Base-by-base conservation (phyloP, 805 yeast species). In the Nakazawaea ernobii region DNA sequence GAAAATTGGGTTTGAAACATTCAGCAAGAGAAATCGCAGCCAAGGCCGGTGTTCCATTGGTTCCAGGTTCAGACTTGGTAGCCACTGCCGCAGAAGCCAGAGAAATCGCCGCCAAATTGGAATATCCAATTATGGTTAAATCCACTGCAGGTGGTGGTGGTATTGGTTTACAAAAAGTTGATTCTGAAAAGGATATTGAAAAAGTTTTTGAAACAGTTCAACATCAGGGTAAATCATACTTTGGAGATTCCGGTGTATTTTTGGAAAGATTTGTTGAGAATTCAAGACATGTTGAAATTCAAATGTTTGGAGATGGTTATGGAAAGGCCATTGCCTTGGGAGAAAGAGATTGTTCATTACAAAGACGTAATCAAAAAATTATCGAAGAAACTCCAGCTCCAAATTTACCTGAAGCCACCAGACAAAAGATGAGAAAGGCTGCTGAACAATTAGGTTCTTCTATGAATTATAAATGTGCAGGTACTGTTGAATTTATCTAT, bases 61-160 rank as follows among this genome's bases (percentile, higher is more conserved):
- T 91, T 49, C 98, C 99, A n/a, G 99, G 99, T 43, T 86, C 97
- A 13, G 95, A 89, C 8, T 73, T 94, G 55, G 82, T 92, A 33
- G 69, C 77, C 1, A 69, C 79, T 52, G 74, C 91, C 10, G 75
- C 75, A 9, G 96, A 86, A 58, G 98, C 98, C 3, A 71, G 73
- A 49, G 74, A 69, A 51, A 77, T 84, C 52, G 98, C 97, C 13
- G 81, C 78, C 14, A 69, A 77, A 57, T 71, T 92, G 43, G 86
- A 77, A 49, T 94, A 88, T 58, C 98, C 98, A 28, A 80, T 92
- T 32, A 92, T 92, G 98, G 87, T 94, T 43, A 92, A 92, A 67
- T 86, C 96, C 26, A 94, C 99, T 52, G 98, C 98, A 26, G 99
- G 99, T 63, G 99, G 99, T 60, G 99, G 99, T 67, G 99, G 99